These are phyloP conservation scores for Thelonectria discophora DNA, from an alignment of 2,329 filamentous ascomycete species.

Conservation along the genomic window DNA sequence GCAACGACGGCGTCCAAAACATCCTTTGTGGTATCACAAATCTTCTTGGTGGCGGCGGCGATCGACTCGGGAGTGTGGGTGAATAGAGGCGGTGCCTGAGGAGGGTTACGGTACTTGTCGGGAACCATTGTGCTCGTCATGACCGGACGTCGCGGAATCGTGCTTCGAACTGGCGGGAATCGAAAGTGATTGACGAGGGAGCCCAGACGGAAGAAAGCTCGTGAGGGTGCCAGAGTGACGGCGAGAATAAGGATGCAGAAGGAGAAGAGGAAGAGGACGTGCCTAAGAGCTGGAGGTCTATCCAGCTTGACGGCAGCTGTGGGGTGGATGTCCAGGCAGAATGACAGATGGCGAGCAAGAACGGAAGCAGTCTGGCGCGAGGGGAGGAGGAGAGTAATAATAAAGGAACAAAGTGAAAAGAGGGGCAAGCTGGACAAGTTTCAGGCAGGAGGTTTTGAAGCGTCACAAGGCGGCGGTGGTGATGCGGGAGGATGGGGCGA, in stretches of 20 bases:
- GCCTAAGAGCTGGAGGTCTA: conserved; percentile 38
- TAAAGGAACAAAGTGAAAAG: neutral
- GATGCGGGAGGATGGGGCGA: conserved; percentile 35
- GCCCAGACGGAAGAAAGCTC: conserved; percentile 66
- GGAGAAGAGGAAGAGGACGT: conserved; percentile 54
- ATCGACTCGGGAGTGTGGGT: conserved; percentile 76
- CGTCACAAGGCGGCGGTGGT: conserved; percentile 25
- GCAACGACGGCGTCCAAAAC: conserved; percentile 74
- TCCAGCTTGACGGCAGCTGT: conserved; percentile 41
- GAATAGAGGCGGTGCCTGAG: conserved; percentile 81
- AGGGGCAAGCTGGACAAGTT: conserved; percentile 17
- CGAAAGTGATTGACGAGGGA: conserved; percentile 66
- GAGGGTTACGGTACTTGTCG: conserved; percentile 74
- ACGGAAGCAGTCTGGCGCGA: neutral
- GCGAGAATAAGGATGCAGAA: conserved; percentile 65
- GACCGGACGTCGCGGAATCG: conserved; percentile 46
- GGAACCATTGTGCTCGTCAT: conserved; percentile 70
- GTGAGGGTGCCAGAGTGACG: conserved; percentile 74
- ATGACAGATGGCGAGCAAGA: conserved; percentile 33
- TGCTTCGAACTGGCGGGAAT: conserved; percentile 46
- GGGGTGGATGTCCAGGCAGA: conserved; percentile 2
- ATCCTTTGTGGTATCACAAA: conserved; percentile 70
- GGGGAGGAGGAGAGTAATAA: neutral
- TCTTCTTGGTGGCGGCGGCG: conserved; percentile 70
- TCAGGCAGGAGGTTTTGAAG: conserved; percentile 22